Evolutionary conservation across 805 yeast genomes (phyloP), one percentile per base, ranked within the genome.

Genomic region (Kodamaea fukazawae): DNA sequence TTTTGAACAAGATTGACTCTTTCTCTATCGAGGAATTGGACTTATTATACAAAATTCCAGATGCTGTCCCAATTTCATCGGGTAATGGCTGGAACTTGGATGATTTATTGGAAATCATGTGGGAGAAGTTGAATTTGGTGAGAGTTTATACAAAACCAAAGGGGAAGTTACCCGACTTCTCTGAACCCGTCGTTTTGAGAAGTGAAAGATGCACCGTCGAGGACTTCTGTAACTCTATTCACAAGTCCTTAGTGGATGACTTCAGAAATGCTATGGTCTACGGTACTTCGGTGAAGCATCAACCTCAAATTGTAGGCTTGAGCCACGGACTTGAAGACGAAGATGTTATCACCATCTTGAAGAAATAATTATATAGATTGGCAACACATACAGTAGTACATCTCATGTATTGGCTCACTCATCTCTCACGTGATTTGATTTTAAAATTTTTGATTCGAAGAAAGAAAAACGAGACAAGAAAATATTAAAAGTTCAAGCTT

Each of bases 111-210:
- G 96, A 91, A 57, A 73, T 80, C 60, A 93, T 93, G 98, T 93
- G 99, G 99, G 86, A 82, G 40, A 78, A 83, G 59, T 76, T 93
- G 55, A 82, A 86, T 51, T 71, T 93, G 56, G 98, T 91, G 29
- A 81, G 99, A 59, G 96, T 93, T 14, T 93, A 91, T 67, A 93
- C 99, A 5, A 93, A 91, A 58, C 99, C 99, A 38, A 93, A 89
- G 73, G 98, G 98, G 20, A 78, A 73, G 51, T 72, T 83, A 51
- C 99, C 99, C 7, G 99, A 93, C 63, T 93, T 91, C 63, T 73
- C 74, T 28, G 98, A 93, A 54, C 99, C 99, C 2, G 93, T 93
- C 41, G 98, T 93, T 37, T 70, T 93, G 57, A 78, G 96, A 59
- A 76, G 78, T 40, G 90, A 82, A 48, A 78, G 85, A 48, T 81